These are phyloP conservation scores for Aspergillus tanneri DNA, from an alignment of 2,329 filamentous ascomycete species.

Conservation along the genomic window DNA sequence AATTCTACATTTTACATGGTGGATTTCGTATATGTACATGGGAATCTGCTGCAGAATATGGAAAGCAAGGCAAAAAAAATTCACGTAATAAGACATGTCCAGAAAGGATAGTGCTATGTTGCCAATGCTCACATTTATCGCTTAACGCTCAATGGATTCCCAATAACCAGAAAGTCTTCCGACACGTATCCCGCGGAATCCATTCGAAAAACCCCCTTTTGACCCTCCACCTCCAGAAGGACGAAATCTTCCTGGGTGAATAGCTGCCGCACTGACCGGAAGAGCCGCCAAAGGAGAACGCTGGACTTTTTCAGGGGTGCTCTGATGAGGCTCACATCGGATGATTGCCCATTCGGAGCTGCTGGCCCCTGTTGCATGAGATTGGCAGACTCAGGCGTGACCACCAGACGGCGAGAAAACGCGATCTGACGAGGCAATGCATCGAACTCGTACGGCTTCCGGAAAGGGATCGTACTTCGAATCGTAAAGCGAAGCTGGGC, in stretches of 20 bases:
- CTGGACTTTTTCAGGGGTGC: conserved; percentile 34
- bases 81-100: conserved; percentile 15
- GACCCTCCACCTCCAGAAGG: conserved; percentile 37
- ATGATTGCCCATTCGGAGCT: conserved; percentile 12
- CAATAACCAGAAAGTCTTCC: conserved; percentile 35
- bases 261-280: conserved; percentile 38
- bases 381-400: conserved; percentile 27
- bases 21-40: conserved; percentile 17
- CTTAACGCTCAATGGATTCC: conserved; percentile 26
- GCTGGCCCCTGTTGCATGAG: conserved; percentile 21
- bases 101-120: conserved; percentile 6
- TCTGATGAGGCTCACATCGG: conserved; percentile 33
- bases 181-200: conserved; percentile 40
- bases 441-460: conserved; percentile 35
- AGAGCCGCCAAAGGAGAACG: conserved; percentile 31
- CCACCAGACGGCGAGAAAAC: conserved; percentile 34
- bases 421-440: conserved; percentile 35
- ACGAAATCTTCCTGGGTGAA: conserved; percentile 45
- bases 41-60: background rate
- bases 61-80: background rate
- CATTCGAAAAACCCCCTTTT: conserved; percentile 37
- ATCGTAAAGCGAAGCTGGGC: conserved; percentile 38
- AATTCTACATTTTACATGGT: background rate
- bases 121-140: conserved; percentile 8
- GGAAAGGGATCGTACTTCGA: conserved; percentile 40